Percentiles rank a stretch among this genome's conserved stretches.
Evolutionary conservation across 208 protist genomes (phyloP).

Genomic region (Jaenimonas drosophilae): DNA sequence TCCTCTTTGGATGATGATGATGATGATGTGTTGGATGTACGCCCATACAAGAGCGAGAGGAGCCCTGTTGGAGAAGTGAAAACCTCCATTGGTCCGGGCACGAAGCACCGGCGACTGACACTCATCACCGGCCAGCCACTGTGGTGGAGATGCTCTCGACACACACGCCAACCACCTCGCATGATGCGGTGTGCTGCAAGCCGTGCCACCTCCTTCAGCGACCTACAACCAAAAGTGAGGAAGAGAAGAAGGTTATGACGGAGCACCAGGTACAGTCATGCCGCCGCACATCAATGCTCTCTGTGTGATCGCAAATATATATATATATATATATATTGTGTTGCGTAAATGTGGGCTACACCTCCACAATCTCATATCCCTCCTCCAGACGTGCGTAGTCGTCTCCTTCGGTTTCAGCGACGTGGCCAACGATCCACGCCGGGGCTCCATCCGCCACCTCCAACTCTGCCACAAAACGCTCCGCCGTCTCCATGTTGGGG

Average conservation of each 20-base stretch:
- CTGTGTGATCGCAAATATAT: no score
- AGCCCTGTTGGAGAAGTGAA: constrained; percentile 58
- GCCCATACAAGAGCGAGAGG: constrained; percentile 53
- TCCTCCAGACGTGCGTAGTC: constrained; percentile 32
- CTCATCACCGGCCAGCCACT: constrained; percentile 1
- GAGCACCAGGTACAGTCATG: background rate
- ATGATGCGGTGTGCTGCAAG: no score
- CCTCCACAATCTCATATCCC: constrained; percentile 57
- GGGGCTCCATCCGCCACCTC: constrained; percentile 51
- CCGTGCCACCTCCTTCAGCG: no score
- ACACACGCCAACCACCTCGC: no score
- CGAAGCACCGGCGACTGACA: constrained; percentile 8
- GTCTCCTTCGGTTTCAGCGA: constrained; percentile 13
- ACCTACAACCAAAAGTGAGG: background rate
- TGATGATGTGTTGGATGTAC: constrained; percentile 1
- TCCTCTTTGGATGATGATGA: background rate
- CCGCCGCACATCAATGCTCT: no score
- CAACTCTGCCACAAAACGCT: constrained; percentile 62
- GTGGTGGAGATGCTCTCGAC: background rate
- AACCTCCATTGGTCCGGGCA: constrained; percentile 25
- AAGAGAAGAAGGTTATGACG: background rate
- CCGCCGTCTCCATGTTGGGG: constrained; percentile 25
- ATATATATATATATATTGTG: no score
- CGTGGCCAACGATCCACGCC: constrained; percentile 86
- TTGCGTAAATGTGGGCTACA: constrained; percentile 12